Base-by-base conservation (phyloP, 805 yeast genomes). In the Starmera dryadoides region DNA sequence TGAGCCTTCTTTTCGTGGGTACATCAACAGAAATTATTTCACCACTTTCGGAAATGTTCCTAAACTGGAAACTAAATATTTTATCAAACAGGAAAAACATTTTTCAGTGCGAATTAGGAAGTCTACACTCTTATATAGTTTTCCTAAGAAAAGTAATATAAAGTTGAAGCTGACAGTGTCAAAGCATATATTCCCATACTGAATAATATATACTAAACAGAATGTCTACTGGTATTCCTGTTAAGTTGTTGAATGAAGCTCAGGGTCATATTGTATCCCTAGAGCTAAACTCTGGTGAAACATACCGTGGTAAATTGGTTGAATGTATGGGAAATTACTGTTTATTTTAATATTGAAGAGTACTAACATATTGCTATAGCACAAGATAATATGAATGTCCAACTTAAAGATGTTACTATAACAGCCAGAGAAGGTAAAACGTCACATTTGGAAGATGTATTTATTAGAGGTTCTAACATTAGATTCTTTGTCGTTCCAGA, bases 371-470 rank as follows among this genome's bases (percentile, higher is more conserved):
- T 26, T 14, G 11, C 4, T 35, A 18, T 30, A 45, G 49, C 51
- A 4, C 96, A 91, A 62, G 98, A 91, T 53, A 89, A 83, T 59
- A 93, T 91, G 98, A 91, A 91, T 57, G 77, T 91, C 20, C 94
- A 89, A 44, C 61, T 91, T 36, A 68, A 76, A 46, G 95, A 91
- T 55, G 94, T 84, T 31, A 76, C 83, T 1, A 79, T 84, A 35
- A 89, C 96, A 0, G 75, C 79, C 21, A 65, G 79, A 33, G 83
- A 86, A 38, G 96, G 96, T 4, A 68, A 71, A 35, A 82, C 84
- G 3, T 69, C 82, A 2, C 83, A 81, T 48, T 71, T 86, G 70
- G 87, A 84, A 46, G 86, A 83, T 50, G 94, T 88, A 4, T 89
- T 86, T 58, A 78, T 91, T 4, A 75, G 98, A 51, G 98, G 98